Evolutionary conservation across 768 basidiomycete species (phyloP).

Genomic region (Naganishia vaughanmartiniae): DNA sequence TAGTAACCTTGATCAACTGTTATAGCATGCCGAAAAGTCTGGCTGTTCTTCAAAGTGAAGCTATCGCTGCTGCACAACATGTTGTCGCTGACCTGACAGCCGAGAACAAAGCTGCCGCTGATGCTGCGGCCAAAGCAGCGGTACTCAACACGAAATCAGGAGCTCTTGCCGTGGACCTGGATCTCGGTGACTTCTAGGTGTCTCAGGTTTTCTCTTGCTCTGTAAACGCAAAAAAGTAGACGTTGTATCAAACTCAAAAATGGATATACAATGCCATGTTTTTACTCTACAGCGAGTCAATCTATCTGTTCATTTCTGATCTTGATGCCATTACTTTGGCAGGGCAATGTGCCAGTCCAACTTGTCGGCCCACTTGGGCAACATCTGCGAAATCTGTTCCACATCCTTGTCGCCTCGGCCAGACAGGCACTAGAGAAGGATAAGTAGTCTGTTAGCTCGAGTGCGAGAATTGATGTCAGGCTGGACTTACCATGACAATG

Average conservation of each 20-base stretch:
- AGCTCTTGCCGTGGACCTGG: constrained; percentile 47
- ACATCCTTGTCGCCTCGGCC: constrained; percentile 98
- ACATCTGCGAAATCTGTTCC: constrained; percentile 85
- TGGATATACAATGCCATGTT: not conserved
- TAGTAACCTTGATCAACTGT: not conserved
- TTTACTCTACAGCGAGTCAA: constrained; percentile 7
- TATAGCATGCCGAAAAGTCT: not conserved
- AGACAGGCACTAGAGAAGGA: constrained; percentile 69
- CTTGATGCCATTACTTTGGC: not conserved
- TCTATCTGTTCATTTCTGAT: not conserved
- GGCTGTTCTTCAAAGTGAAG: constrained; percentile 6
- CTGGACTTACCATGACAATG: constrained; percentile 74
- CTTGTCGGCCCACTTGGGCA: constrained; percentile 92
- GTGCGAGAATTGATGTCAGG: not conserved
- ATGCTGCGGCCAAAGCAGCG: constrained; percentile 34
- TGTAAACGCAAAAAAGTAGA: not conserved
- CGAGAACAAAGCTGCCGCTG: constrained; percentile 24
- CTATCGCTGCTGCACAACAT: not conserved
- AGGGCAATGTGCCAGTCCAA: constrained; percentile 83
- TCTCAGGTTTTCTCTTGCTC: not conserved
- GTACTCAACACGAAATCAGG: constrained; percentile 33
- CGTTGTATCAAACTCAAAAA: not conserved
- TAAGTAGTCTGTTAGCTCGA: not conserved
- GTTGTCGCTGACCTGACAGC: constrained; percentile 5
- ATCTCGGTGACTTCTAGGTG: constrained; percentile 49